phyloP scores from a whole-genome alignment of 345 rosid genomes.

The Heritiera littoralis region DNA sequence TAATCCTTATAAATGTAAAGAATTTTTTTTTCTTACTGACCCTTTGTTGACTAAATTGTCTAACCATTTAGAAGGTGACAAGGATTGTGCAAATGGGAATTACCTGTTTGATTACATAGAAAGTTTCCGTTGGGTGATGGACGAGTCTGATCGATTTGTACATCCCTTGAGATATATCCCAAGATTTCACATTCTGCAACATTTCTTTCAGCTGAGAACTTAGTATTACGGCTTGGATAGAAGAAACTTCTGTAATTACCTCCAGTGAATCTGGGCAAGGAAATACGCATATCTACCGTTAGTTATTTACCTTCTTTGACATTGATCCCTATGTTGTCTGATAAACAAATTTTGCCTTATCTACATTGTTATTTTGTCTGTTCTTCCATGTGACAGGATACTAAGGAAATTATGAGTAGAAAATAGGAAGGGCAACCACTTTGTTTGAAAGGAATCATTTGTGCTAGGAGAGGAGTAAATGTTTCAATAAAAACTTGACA shows the following conservation, averaged over 20 bases:
- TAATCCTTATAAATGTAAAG: neutral
- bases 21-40: neutral
- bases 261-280: constrained; percentile 57
- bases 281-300: neutral
- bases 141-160: constrained; percentile 62
- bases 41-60: neutral
- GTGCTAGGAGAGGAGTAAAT: neutral
- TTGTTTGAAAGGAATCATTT: neutral
- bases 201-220: constrained; percentile 80
- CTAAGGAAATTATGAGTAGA: neutral
- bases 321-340: neutral
- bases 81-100: neutral
- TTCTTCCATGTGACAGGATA: neutral
- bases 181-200: constrained; percentile 48
- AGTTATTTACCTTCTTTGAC: neutral
- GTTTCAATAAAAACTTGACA: too few relatives aligned
- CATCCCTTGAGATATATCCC: constrained; percentile 42
- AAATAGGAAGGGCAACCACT: neutral
- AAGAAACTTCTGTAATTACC: constrained; percentile 59
- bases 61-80: neutral
- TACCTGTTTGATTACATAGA: constrained; percentile 86
- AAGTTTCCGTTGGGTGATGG: constrained; percentile 71
- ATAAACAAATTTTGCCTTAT: neutral
- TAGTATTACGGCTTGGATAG: constrained; percentile 67
- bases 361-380: neutral